phyloP scores from a whole-genome alignment of 1,284 basidiomycete genomes.

The Boletellus dicymbophilus region DNA sequence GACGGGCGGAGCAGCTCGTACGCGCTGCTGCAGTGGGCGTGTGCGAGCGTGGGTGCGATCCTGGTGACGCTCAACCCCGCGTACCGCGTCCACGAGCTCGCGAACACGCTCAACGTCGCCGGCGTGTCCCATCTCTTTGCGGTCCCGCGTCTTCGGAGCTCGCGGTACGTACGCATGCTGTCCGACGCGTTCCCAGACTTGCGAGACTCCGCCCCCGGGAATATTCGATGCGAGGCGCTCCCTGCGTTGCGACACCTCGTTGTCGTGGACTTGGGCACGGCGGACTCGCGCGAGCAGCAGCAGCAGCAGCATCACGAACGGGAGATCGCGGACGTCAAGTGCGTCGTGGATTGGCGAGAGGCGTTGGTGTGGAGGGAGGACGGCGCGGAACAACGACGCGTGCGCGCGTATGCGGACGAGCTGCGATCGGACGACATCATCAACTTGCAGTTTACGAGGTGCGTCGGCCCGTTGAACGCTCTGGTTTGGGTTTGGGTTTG shows the following conservation, averaged over 20 bases:
- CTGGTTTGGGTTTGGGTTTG: too few relatives aligned
- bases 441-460: conserved; percentile 86
- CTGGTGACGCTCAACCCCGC: conserved; percentile 84
- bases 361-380: conserved; percentile 62
- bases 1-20: conserved; percentile 58
- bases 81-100: conserved; percentile 71
- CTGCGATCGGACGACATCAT: conserved; percentile 69
- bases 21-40: conserved; percentile 82
- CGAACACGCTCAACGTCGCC: conserved; percentile 62
- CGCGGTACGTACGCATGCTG: conserved; percentile 62
- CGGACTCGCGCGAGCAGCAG: conserved; percentile 39
- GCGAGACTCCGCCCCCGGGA: conserved; percentile 47
- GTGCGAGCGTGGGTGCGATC: conserved; percentile 77
- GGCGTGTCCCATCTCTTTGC: conserved; percentile 73
- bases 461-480: too few relatives aligned
- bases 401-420: conserved; percentile 42
- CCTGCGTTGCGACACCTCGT: conserved; percentile 69
- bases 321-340: conserved; percentile 45
- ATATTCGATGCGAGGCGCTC: conserved; percentile 60
- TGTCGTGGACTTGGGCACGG: conserved; percentile 67
- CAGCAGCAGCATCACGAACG: too few relatives aligned
- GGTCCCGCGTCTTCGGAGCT: conserved; percentile 69
- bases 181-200: conserved; percentile 61
- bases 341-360: conserved; percentile 68
- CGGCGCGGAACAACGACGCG: conserved; percentile 39